Base-by-base conservation (phyloP, 169 alveolate genomes). In the Plasmodium fragile region DNA sequence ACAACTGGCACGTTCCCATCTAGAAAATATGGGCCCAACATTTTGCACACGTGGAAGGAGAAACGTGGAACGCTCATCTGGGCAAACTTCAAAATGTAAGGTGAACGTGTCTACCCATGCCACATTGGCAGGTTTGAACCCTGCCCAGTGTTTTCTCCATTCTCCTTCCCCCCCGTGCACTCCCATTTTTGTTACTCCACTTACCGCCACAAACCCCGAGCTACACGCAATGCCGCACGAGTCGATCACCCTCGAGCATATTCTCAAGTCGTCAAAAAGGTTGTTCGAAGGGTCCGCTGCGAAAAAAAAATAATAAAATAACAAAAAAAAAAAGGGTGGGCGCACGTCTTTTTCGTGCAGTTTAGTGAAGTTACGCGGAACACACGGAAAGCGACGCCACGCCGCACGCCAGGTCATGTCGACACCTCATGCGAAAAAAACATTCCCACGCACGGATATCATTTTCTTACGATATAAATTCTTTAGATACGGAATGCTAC, bases 221-320 rank as follows among this genome's bases (percentile, higher is more conserved):
- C 94, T 89, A 32, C 94, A 89, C 71, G 90, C 90, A 39, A 89
- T 78, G 32, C 90, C 87, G 34, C 90, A 87, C n/a, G 93, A 78
- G 45, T 87, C 93, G 25, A 65, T 87, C n/a, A 69, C 81, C 32
- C 73, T 55, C 11, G 93, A 55, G 70, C 93, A 87, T 22, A 87
- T 87, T 45, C 75, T 41, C 81, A 87, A 43, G 36, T 87, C 93
- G 16, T 49, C 89, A 79, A 55, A 87, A 30, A 43, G 34, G 16
- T 41, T 87, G 25, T 87, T 87, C 39, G 90, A 87, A 30, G 90
- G 82, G 5, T 87, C 93, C 85, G 93, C 93, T 87, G 45, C 30
- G 81, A 30, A 55, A 59, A 25, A 71, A 78, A 71, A 1, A 59
- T 16, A 71, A 78, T 43, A 1, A 22, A 72, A 16, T 1, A 45